phyloP scores from a whole-genome alignment of 2,329 filamentous ascomycete species.

The Hortaea sp. region DNA sequence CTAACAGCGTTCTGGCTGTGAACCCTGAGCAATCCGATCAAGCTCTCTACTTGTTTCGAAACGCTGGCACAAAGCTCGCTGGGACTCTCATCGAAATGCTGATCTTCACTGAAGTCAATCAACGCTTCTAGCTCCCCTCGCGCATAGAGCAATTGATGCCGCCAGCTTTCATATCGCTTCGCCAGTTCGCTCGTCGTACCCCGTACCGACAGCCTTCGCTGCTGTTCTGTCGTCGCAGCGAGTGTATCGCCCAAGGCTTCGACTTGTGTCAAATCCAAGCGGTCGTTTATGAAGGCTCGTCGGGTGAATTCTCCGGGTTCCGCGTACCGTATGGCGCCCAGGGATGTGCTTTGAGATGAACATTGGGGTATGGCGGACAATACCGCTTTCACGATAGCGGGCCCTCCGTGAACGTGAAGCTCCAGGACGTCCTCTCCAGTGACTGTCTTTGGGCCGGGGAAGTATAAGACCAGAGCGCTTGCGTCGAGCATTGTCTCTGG shows the following conservation, averaged over 20 bases:
- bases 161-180: slow-evolving; percentile 73
- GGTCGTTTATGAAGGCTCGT: slow-evolving; percentile 77
- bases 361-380: slow-evolving; percentile 56
- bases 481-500: slow-evolving; percentile 55
- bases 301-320: slow-evolving; percentile 93
- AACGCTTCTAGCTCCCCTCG: slow-evolving; percentile 87
- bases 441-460: slow-evolving; percentile 69
- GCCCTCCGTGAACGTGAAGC: slow-evolving; percentile 86
- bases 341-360: slow-evolving; percentile 2
- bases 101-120: slow-evolving; percentile 95
- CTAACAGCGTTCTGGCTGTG: slow-evolving; percentile 70
- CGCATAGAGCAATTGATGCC: slow-evolving; percentile 63
- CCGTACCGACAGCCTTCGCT: slow-evolving; percentile 74
- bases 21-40: slow-evolving; percentile 53
- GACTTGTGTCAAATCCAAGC: slow-evolving; percentile 77
- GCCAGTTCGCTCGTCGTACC: slow-evolving; percentile 59
- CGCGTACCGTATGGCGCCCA: slow-evolving; percentile 60
- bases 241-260: slow-evolving; percentile 54
- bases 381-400: slow-evolving; percentile 79
- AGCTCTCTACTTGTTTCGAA: slow-evolving; percentile 48
- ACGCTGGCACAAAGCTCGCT: slow-evolving; percentile 62
- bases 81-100: slow-evolving; percentile 88
- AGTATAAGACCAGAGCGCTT: slow-evolving; percentile 70
- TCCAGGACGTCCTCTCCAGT: slow-evolving; percentile 92
- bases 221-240: slow-evolving; percentile 73